Evolutionary conservation across 805 yeast genomes (phyloP).

Genomic region (Scheffersomyces lignosus): DNA sequence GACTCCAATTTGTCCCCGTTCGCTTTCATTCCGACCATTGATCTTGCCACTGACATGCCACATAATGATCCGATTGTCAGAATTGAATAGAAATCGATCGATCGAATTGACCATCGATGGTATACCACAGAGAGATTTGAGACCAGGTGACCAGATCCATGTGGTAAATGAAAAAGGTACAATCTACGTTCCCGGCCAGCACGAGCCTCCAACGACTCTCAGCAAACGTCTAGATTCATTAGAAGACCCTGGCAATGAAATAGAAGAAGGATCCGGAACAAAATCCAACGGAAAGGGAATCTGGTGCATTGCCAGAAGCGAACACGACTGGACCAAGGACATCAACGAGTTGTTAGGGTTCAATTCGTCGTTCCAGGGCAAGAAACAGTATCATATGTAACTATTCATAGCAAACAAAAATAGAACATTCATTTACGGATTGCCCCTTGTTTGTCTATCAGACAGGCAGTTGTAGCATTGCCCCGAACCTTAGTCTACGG

Average conservation of each 20-base stretch:
- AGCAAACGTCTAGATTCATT: conserved; percentile 1
- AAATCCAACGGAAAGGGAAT: conserved; percentile 49
- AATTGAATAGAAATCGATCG: conserved; percentile 41
- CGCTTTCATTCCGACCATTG: conserved; percentile 86
- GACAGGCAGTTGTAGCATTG: no score
- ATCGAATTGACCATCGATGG: conserved; percentile 80
- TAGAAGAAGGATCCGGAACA: conserved; percentile 1
- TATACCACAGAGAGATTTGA: conserved; percentile 64
- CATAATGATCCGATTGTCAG: conserved; percentile 60
- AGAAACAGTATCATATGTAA: conserved; percentile 1
- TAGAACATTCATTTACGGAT: no score
- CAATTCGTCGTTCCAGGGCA: conserved; percentile 73
- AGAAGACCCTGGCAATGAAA: conserved; percentile 4
- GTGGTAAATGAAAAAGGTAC: conserved; percentile 67
- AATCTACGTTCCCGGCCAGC: conserved; percentile 51
- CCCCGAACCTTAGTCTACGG: no score
- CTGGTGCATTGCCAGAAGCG: conserved; percentile 83
- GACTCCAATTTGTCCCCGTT: conserved; percentile 91
- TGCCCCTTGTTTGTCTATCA: no score
- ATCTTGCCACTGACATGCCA: conserved; percentile 78
- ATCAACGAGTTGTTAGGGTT: conserved; percentile 86
- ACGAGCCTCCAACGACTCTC: conserved; percentile 35
- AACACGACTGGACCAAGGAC: conserved; percentile 90
- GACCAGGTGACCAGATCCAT: conserved; percentile 78
- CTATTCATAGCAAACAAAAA: no score